These are phyloP conservation scores for Sphagnum contortum DNA, from an alignment of 225 moss, liverwort and hornwort species.

Conservation along the genomic window DNA sequence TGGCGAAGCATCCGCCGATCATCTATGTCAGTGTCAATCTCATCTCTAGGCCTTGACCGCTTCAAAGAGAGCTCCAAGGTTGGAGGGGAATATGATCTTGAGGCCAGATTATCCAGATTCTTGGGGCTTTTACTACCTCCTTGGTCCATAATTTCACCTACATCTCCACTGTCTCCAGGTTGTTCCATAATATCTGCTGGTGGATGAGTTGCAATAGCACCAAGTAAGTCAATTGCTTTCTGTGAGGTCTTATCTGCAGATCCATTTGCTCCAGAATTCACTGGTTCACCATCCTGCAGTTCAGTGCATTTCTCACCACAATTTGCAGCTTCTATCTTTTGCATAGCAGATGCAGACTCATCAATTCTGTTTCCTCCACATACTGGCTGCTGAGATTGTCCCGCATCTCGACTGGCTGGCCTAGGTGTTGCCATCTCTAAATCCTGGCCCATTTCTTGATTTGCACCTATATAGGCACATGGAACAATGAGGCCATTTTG, in stretches of 20 bases:
- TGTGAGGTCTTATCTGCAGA: conserved; percentile 32
- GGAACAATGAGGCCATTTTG: too few species aligned
- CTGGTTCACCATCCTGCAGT: conserved; percentile 30
- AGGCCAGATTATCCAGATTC: conserved; percentile 23
- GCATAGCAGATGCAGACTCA: conserved; percentile 23
- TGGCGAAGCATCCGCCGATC: conserved; percentile 72
- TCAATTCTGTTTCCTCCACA: conserved; percentile 10
- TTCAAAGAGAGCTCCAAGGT: conserved; percentile 80
- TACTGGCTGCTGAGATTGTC: conserved; percentile 13
- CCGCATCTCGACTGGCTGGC: conserved; percentile 15
- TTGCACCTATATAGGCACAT: conserved; percentile 23
- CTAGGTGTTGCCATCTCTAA: conserved; percentile 83
- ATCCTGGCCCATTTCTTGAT: conserved; percentile 84
- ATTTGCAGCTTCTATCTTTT: neutral
- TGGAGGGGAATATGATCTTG: conserved; percentile 47
- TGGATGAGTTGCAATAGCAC: conserved; percentile 63
- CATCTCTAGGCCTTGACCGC: conserved; percentile 50
- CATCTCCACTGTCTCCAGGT: conserved; percentile 28
- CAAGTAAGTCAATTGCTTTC: conserved; percentile 70
- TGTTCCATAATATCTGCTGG: conserved; percentile 15
- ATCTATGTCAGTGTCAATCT: conserved; percentile 39
- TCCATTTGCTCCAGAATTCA: conserved; percentile 30
- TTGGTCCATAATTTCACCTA: conserved; percentile 41
- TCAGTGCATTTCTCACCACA: too few species aligned
- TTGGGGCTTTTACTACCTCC: conserved; percentile 52